Base-by-base conservation (phyloP, 345 rosid genomes). In the Hibiscus trionum region DNA sequence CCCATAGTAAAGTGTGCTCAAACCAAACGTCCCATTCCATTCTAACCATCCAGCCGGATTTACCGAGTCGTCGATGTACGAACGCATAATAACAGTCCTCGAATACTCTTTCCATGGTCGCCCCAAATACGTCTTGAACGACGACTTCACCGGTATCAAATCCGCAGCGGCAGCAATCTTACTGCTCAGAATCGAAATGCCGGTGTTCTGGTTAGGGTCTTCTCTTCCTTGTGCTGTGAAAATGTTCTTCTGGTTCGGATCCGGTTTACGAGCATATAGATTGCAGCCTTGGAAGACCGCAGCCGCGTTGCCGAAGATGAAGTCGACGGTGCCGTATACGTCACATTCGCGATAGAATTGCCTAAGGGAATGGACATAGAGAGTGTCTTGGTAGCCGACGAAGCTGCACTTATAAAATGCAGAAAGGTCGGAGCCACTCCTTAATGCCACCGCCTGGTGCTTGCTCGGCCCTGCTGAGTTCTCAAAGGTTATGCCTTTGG, bases 391-490 rank as follows among this genome's bases (percentile, higher is more conserved):
- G 77, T 93, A 90, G 35, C 76, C 94, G 0, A 87, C 81, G 61
- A 90, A 90, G 74, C 85, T 82, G 83, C 98, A 90, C 42, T 77
- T 47, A 75, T 86, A 90, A 67, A 86, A 93, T 14, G 91, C 95
- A 0, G 96, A 87, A 72, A 84, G 74, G 47, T 93, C 93, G 5
- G 98, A 78, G 3, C 89, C 78, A 11, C 89, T 81, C 16, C 96
- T 80, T 0, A 93, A 50, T 44, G 96, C 98, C 29, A 93, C 98
- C 0, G 97, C 97, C 59, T 92, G 97, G 87, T 87, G 94, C 72
- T 87, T 92, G 50, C 81, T 81, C 0, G 91, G 91, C 1, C 96
- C 96, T 0, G 97, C 96, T 16, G 83, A 69, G 80, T 92, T 92
- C 77, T 86, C 96, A 61, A 92, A 77, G 4, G 92, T 85, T 61